Conservation (phyloP, 768 basidiomycete species). For the Scleroderma bovista region DNA sequence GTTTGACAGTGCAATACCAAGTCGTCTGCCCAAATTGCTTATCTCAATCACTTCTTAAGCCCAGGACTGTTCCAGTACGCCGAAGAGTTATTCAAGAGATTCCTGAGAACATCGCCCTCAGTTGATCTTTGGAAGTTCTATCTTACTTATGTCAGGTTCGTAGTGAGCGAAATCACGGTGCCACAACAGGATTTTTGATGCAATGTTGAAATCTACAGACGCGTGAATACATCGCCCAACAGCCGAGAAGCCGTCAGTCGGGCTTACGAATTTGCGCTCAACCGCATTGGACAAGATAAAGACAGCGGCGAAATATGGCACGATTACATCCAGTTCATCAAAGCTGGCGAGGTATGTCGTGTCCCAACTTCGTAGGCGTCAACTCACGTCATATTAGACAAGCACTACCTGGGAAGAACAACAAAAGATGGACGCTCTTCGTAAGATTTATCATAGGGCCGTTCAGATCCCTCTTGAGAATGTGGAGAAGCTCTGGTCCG, state of each 20-base stretch:
- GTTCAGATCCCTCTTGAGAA: constrained; percentile 94
- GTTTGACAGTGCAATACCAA: constrained; percentile 31
- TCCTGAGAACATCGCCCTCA: constrained; percentile 77
- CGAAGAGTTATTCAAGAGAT: constrained; percentile 85
- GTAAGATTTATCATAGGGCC: constrained; percentile 89
- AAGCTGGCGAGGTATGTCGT: constrained; percentile 62
- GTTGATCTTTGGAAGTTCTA: constrained; percentile 94
- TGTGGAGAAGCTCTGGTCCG: constrained; percentile 89
- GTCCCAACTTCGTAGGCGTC: not conserved
- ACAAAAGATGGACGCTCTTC: constrained; percentile 89
- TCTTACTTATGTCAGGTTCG: constrained; percentile 85
- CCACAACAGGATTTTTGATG: constrained; percentile 1
- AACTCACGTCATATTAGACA: constrained; percentile 34
- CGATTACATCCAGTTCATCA: constrained; percentile 90
- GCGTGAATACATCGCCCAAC: constrained; percentile 58
- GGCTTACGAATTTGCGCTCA: constrained; percentile 91
- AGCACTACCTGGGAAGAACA: constrained; percentile 92
- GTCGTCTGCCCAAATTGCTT: constrained; percentile 81
- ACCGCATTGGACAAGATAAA: constrained; percentile 86
- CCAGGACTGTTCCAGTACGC: constrained; percentile 66
- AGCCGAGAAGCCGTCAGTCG: constrained; percentile 76
- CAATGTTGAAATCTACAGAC: constrained; percentile 36
- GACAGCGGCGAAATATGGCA: constrained; percentile 91
- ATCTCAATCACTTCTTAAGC: constrained; percentile 72
- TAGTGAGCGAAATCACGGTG: constrained; percentile 16